These are phyloP conservation scores for Lasiodiplodia citricola DNA, from an alignment of 2,329 filamentous ascomycete genomes.

Conservation along the genomic window DNA sequence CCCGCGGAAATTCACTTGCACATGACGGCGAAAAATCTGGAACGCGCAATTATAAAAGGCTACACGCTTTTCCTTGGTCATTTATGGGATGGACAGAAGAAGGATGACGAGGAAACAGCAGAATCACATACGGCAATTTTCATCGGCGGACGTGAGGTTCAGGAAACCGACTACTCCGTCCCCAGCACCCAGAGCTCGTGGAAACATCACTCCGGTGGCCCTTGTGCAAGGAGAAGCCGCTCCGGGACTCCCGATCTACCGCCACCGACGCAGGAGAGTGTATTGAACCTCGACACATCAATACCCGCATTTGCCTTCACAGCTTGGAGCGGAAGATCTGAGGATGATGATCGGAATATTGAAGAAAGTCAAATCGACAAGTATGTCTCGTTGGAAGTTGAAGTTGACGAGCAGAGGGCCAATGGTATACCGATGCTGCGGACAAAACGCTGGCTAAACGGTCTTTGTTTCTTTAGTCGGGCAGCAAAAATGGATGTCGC, in stretches of 20 bases:
- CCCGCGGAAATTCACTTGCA: constrained; percentile 1
- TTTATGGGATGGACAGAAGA: not conserved
- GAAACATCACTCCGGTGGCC: not conserved
- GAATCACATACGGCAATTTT: not conserved
- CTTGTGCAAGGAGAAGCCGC: not conserved
- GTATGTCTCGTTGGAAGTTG: constrained; percentile 24
- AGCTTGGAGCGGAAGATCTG: constrained; percentile 5
- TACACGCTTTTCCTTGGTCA: constrained; percentile 8
- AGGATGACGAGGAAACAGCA: not conserved
- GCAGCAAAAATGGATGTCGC: not conserved
- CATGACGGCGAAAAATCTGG: not conserved
- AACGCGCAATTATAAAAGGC: not conserved
- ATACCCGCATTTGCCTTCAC: constrained; percentile 6
- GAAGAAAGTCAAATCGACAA: constrained; percentile 20
- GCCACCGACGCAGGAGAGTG: not conserved
- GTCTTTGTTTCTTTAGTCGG: constrained; percentile 17
- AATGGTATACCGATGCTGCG: not conserved
- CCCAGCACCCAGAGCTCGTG: not conserved
- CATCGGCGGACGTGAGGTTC: not conserved
- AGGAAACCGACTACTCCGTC: not conserved
- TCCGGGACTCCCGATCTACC: not conserved
- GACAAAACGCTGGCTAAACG: constrained; percentile 22
- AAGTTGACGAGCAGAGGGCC: not conserved
- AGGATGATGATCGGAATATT: not conserved
- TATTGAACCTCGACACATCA: not conserved